Conservation (phyloP, 73 alveolate species). For the Durusdinium trenchii region DNA sequence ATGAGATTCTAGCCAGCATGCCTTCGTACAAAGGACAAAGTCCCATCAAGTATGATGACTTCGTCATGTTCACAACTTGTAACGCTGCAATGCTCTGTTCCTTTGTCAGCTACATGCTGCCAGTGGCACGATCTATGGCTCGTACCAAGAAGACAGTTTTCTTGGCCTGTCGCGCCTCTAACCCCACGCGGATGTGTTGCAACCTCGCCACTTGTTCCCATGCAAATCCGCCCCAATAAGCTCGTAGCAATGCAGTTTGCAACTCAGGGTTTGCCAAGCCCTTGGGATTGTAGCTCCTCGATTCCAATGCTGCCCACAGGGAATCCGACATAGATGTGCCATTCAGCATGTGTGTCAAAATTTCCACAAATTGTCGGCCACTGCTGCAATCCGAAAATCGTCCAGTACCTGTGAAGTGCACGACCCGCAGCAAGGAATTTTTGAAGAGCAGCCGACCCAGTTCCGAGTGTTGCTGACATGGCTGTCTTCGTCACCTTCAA, state of each 20-base stretch:
- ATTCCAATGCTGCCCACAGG: slow-evolving; percentile 10
- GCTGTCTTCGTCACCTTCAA: no score
- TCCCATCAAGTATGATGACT: not conserved
- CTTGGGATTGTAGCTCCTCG: not conserved
- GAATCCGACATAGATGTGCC: not conserved
- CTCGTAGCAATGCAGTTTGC: not conserved
- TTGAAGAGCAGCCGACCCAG: slow-evolving; percentile 40
- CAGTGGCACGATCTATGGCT: slow-evolving; percentile 1
- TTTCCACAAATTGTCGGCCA: not conserved
- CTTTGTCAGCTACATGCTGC: not conserved
- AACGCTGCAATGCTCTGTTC: not conserved
- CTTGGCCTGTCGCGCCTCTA: not conserved
- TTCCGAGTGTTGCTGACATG: no score
- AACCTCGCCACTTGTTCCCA: slow-evolving; percentile 53
- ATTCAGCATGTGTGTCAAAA: not conserved
- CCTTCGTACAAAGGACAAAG: slow-evolving; percentile 34
- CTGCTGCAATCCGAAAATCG: not conserved
- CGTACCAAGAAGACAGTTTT: not conserved
- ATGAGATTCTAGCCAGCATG: slow-evolving; percentile 22
- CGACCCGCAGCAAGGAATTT: not conserved
- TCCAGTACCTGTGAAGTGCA: slow-evolving; percentile 56
- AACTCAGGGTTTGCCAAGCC: not conserved
- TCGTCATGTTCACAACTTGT: slow-evolving; percentile 11
- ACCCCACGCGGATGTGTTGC: not conserved
- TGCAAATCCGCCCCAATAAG: slow-evolving; percentile 39